phyloP scores from a whole-genome alignment of 495 filamentous ascomycete species.

The Pyronema domesticum region DNA sequence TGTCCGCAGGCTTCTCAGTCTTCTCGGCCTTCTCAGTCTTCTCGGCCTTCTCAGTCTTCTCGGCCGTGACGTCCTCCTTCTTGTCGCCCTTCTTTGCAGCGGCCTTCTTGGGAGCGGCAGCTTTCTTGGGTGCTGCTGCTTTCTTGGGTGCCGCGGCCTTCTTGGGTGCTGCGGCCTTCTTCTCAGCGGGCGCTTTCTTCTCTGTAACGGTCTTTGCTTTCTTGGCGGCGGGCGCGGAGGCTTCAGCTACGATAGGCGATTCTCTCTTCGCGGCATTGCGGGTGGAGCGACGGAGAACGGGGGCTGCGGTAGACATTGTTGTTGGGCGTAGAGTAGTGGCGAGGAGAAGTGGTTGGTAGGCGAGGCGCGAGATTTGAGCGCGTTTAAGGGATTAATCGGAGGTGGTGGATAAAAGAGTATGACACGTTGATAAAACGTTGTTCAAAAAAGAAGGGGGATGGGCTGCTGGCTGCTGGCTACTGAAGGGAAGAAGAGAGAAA shows the following conservation, averaged over 20 bases:
- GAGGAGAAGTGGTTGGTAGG: not conserved
- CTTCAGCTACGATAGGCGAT: constrained; percentile 11
- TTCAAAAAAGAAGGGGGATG: too few relatives aligned
- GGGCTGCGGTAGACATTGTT: constrained; percentile 23
- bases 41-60: constrained; percentile 12
- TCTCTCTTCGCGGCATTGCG: constrained; percentile 21
- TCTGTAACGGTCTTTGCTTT: constrained; percentile 13
- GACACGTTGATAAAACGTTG: too few relatives aligned
- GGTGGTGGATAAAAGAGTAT: too few relatives aligned
- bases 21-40: constrained; percentile 2
- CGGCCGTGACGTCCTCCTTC: not conserved
- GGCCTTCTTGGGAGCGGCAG: constrained; percentile 4
- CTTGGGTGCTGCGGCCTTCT: constrained; percentile 6
- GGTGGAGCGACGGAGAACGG: constrained; percentile 18
- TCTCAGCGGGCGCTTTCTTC: not conserved
- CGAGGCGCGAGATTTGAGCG: not conserved
- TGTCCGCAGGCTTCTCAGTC: constrained; percentile 7
- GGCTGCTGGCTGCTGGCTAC: too few relatives aligned
- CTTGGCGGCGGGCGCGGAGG: constrained; percentile 16
- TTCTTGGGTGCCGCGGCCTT: constrained; percentile 3
- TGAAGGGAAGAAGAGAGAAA: too few relatives aligned
- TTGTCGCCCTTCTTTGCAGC: not conserved
- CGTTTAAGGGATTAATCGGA: not conserved
- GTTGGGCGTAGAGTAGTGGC: not conserved
- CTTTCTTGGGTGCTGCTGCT: constrained; percentile 19